These are phyloP conservation scores for Arthrobotrys sphaeroides DNA, from an alignment of 2,329 filamentous ascomycete species.

Conservation along the genomic window DNA sequence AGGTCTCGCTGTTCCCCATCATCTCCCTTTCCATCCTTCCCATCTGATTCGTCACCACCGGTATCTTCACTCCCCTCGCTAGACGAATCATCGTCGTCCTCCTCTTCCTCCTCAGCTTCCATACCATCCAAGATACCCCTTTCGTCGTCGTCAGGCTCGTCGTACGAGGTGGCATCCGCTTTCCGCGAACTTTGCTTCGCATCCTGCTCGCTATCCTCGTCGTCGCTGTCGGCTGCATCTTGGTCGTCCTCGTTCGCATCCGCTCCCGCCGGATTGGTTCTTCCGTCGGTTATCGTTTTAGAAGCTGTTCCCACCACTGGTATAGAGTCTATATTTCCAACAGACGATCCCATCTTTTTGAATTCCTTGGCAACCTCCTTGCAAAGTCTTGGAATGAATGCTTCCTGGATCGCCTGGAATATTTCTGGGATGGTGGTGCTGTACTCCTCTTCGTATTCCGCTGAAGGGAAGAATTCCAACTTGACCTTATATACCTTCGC, in stretches of 20 bases:
- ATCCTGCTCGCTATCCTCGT: slow-evolving; percentile 80
- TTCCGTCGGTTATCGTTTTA: slow-evolving; percentile 67
- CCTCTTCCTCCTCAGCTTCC: slow-evolving; percentile 66
- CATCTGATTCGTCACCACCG: slow-evolving; percentile 54
- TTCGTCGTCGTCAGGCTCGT: slow-evolving; percentile 91
- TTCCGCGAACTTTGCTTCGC: slow-evolving; percentile 81
- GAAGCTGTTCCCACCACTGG: slow-evolving; percentile 75
- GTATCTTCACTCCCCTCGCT: slow-evolving; percentile 61
- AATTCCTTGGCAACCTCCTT: slow-evolving; percentile 78
- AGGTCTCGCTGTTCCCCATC: slow-evolving; percentile 19
- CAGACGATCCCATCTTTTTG: slow-evolving; percentile 74
- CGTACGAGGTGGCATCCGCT: slow-evolving; percentile 82
- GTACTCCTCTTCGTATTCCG: slow-evolving; percentile 86
- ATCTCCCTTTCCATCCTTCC: neutral
- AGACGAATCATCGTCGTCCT: slow-evolving; percentile 68
- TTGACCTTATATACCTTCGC: slow-evolving; percentile 87
- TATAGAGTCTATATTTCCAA: slow-evolving; percentile 73
- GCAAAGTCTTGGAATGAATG: slow-evolving; percentile 77
- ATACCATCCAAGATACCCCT: slow-evolving; percentile 65
- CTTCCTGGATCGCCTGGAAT: slow-evolving; percentile 78
- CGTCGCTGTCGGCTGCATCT: slow-evolving; percentile 71
- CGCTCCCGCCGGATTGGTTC: slow-evolving; percentile 59
- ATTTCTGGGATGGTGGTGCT: slow-evolving; percentile 83
- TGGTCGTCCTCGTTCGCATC: slow-evolving; percentile 22
- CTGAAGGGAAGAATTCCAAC: slow-evolving; percentile 81